A percentile compares a stretch with the other conserved stretches of the same genome.
These are phyloP conservation scores for Jacaranda mimosifolia DNA, from an alignment of 257 asterid genomes.

Conservation along the genomic window DNA sequence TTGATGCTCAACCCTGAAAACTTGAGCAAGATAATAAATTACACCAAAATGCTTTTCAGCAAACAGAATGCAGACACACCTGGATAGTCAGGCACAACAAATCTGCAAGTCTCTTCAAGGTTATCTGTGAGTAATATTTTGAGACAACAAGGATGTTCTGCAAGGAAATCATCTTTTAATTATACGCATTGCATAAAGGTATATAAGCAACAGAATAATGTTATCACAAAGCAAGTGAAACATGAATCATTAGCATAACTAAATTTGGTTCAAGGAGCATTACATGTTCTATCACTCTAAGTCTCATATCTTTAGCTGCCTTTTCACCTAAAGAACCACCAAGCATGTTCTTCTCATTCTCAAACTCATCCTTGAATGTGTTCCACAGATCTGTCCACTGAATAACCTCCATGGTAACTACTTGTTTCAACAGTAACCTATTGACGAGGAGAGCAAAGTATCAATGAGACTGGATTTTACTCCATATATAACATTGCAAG, in stretches of 20 bases:
- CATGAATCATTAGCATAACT: conserved; percentile 4
- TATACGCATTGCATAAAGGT: not conserved
- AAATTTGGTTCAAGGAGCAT: conserved; percentile 32
- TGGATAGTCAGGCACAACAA: conserved; percentile 78
- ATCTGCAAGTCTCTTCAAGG: conserved; percentile 92
- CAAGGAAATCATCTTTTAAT: conserved; percentile 38
- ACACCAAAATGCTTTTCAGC: not conserved
- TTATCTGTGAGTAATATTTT: conserved; percentile 87
- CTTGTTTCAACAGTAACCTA: conserved; percentile 83
- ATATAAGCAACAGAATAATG: conserved; percentile 17
- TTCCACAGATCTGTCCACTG: conserved; percentile 89
- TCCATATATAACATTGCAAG: not conserved
- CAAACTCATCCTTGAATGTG: conserved; percentile 89
- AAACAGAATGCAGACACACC: conserved; percentile 51
- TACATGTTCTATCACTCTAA: conserved; percentile 96
- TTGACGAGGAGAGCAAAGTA: conserved; percentile 13
- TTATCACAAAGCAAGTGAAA: conserved; percentile 1
- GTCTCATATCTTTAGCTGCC: conserved; percentile 89
- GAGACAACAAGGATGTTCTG: conserved; percentile 98
- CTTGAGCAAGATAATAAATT: not conserved
- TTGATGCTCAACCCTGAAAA: not conserved
- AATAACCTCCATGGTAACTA: conserved; percentile 95
- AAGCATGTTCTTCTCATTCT: conserved; percentile 82
- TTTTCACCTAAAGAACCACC: conserved; percentile 91
- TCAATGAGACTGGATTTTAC: conserved; percentile 28